These are phyloP conservation scores for Candida rishiriensis DNA, from an alignment of 805 yeast genomes.

Conservation along the genomic window DNA sequence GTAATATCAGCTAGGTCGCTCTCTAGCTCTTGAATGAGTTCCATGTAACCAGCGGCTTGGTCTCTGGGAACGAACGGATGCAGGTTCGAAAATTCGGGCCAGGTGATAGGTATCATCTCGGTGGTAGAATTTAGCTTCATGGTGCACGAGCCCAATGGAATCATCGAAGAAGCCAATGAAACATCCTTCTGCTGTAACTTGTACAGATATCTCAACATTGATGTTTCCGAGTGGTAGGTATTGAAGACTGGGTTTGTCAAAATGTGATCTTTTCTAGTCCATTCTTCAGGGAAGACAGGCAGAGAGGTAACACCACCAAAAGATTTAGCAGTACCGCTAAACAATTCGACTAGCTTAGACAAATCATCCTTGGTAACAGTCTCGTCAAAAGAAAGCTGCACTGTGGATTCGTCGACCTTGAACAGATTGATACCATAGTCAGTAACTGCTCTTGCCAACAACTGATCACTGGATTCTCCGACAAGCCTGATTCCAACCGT, in stretches of 20 bases:
- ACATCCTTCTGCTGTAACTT: slow-evolving; percentile 81
- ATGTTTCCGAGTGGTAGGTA: slow-evolving; percentile 87
- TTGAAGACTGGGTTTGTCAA: slow-evolving; percentile 78
- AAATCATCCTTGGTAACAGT: slow-evolving; percentile 68
- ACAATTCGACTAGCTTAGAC: slow-evolving; percentile 49
- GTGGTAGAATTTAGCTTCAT: slow-evolving; percentile 96
- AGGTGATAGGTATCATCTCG: slow-evolving; percentile 88
- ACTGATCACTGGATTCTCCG: slow-evolving; percentile 47
- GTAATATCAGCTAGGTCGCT: slow-evolving; percentile 86
- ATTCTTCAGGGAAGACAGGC: slow-evolving; percentile 47
- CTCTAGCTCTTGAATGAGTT: slow-evolving; percentile 72
- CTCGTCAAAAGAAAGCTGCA: slow-evolving; percentile 89
- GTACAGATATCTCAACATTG: slow-evolving; percentile 88
- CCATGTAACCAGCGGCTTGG: slow-evolving; percentile 85
- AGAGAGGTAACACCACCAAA: slow-evolving; percentile 27
- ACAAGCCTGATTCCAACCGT: slow-evolving; percentile 66
- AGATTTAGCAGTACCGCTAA: slow-evolving; percentile 39
- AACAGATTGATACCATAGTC: slow-evolving; percentile 71
- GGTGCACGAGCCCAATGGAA: slow-evolving; percentile 95
- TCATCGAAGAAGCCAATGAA: slow-evolving; percentile 94
- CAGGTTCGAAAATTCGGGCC: slow-evolving; percentile 85
- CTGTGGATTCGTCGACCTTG: slow-evolving; percentile 54
- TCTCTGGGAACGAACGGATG: slow-evolving; percentile 92
- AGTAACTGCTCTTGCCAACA: slow-evolving; percentile 55
- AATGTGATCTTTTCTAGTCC: slow-evolving; percentile 53